Evolutionary conservation across 1,139 yeast species (phyloP), one percentile per base, ranked within the genome.

Genomic region (Nakaseomyces kungkrabaensis): DNA sequence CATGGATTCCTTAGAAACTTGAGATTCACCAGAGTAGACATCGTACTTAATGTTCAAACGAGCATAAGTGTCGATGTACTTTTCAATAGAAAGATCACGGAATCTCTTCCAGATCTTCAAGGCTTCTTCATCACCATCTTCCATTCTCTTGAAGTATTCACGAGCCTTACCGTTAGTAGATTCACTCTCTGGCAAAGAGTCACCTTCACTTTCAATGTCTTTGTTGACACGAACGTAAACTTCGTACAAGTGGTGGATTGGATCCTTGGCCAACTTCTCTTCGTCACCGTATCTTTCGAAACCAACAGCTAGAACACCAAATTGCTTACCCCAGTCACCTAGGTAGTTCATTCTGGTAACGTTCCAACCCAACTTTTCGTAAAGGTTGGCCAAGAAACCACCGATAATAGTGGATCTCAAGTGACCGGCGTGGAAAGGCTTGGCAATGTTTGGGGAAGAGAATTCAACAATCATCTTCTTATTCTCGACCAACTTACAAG

Each of bases 241-340:
- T 52, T 90, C 94, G 62, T 89, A 94, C 68, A 94, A 77, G 68
- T 94, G 98, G 71, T 89, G 83, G 66, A 94, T 90, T 52, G 99
- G 97, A 67, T 94, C 95, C 49, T 67, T 65, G 50, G 74, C 74
- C 57, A 92, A 76, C 51, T 73, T 72, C 61, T 83, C 87, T 65
- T 85, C 96, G 55, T 76, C 71, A 48, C 99, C 99, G 64, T 85
- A 92, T 63, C 78, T 80, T 52, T 80, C 79, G 67, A 85, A 92
- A 48, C 97, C 99, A 57, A 94, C 84, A 33, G 98, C 98, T 59
- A 92, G 77, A 49, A 90, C 73, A 69, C 98, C 99, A 65, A 92
- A 92, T 73, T 92, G 99, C 71, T 94, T 92, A 51, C 99, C 99
- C 98, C 98, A 92, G 72, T 92, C 99, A 65, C 99, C 99, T 59